Evolutionary conservation across 176 grass and related monocot species (phyloP).

Genomic region (Microstegium vimineum): DNA sequence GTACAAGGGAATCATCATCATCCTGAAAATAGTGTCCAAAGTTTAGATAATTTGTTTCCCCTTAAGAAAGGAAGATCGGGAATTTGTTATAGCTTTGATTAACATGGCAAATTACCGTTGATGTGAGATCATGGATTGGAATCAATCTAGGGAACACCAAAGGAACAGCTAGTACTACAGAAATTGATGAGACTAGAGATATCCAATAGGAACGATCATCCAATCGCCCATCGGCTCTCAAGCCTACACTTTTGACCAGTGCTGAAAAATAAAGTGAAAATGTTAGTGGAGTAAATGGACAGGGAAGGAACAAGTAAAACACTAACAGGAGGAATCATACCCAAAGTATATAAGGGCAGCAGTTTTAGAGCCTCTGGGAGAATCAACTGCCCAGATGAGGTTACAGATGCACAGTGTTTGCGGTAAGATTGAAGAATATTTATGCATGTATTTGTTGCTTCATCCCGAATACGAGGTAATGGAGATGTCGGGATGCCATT

Average conservation of each 20-base stretch:
- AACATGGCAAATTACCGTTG: conserved; percentile 39
- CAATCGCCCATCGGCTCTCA: conserved; percentile 75
- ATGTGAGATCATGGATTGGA: conserved; percentile 61
- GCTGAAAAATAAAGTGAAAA: conserved; percentile 49
- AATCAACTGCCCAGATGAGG: conserved; percentile 79
- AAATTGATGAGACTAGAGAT: conserved; percentile 50
- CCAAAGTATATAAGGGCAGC: conserved; percentile 80
- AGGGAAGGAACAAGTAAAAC: conserved; percentile 11
- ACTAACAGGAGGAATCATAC: conserved; percentile 23
- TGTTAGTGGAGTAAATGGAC: background rate
- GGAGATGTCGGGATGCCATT: conserved; percentile 52
- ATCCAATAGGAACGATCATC: conserved; percentile 85
- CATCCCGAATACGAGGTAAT: conserved; percentile 58
- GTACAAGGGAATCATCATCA: conserved; percentile 56
- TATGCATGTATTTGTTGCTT: conserved; percentile 75
- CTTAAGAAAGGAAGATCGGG: background rate
- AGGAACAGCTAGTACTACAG: conserved; percentile 57
- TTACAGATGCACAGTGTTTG: conserved; percentile 79
- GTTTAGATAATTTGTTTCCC: background rate
- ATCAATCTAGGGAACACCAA: conserved; percentile 93
- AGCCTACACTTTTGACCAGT: conserved; percentile 69
- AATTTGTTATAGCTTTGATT: background rate
- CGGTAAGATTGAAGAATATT: conserved; percentile 83
- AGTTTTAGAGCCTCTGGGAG: conserved; percentile 90
- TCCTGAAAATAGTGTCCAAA: conserved; percentile 41